Evolutionary conservation across 1,284 basidiomycete species (phyloP), one percentile per base, ranked within the genome.

Genomic region (Tilletia horrida): DNA sequence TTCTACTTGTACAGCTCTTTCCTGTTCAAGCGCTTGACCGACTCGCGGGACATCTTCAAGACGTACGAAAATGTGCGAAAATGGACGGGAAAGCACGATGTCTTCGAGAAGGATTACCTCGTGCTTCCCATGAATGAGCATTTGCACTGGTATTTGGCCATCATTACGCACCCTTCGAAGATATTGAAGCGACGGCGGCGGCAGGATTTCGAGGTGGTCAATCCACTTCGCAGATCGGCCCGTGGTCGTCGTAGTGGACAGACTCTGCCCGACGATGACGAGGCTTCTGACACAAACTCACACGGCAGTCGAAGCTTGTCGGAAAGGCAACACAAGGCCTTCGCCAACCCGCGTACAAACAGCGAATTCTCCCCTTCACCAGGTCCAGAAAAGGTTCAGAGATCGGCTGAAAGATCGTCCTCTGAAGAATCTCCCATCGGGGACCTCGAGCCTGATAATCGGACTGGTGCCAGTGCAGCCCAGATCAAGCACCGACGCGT

Each of bases 101-200:
- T 98, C 18, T 99, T 98, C 82, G 83, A 86, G 69, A 97, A 97
- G 85, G 90, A 91, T 77, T 96, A 90, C 77, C 85, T 99, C 69
- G 88, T 99, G 52, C 87, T 99, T 1, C 96, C 96, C 0, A 96
- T 99, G 83, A 97, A 98, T 78, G 96, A 98, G 82, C 86, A 93
- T 76, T 84, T 92, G 57, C 96, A 99, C 83, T 98, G 96, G 96
- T 98, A 96, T 82, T 86, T 98, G 25, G 94, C 92, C 7, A 88
- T 98, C 72, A 93, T 99, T 73, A 90, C 88, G 82, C 89, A 91
- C 69, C 95, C 96, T 0, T 87, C 21, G 4, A 13, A 42, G 40
- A 62, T 42, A 18, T 52, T 57, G 4, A 43, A 21, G 69, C 62
- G 64, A 52, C 23, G 21, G 6, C 25, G n/a, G 16, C 48, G 16